Conservation (phyloP, 306 rosid genomes). For the Cucurbita argyrosperma region DNA sequence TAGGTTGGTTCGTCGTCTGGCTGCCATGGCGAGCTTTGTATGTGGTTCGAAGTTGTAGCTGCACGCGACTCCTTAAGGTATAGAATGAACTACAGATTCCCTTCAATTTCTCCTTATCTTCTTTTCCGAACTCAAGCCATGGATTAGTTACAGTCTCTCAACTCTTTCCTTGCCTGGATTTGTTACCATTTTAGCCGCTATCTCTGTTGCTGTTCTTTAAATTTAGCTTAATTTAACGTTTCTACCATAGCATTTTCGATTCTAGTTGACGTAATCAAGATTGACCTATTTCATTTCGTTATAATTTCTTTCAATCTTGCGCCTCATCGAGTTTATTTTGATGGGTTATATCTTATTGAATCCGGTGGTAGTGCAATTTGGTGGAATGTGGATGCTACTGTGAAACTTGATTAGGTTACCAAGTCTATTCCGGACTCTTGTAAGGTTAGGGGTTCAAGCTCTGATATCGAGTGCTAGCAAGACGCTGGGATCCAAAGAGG, state of each 20-base stretch:
- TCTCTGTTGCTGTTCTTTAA: background rate
- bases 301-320: background rate
- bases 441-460: conserved; percentile 51
- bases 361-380: background rate
- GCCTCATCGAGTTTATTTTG: background rate
- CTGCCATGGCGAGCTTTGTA: conserved; percentile 25
- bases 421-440: background rate
- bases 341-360: background rate
- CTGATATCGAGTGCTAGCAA: too few relatives aligned
- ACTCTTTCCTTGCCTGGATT: background rate
- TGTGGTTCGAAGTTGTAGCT: background rate
- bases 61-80: background rate
- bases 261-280: background rate
- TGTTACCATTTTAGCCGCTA: background rate
- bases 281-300: background rate
- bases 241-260: background rate
- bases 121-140: background rate
- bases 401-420: background rate
- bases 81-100: background rate
- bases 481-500: too few relatives aligned
- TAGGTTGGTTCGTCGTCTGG: background rate
- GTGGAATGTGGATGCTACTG: background rate
- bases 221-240: background rate
- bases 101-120: background rate
- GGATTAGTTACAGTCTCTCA: background rate